Percentiles rank a stretch among this genome's conserved stretches.
phyloP scores from a whole-genome alignment of 768 basidiomycete species.

The Psilocybe sp. region DNA sequence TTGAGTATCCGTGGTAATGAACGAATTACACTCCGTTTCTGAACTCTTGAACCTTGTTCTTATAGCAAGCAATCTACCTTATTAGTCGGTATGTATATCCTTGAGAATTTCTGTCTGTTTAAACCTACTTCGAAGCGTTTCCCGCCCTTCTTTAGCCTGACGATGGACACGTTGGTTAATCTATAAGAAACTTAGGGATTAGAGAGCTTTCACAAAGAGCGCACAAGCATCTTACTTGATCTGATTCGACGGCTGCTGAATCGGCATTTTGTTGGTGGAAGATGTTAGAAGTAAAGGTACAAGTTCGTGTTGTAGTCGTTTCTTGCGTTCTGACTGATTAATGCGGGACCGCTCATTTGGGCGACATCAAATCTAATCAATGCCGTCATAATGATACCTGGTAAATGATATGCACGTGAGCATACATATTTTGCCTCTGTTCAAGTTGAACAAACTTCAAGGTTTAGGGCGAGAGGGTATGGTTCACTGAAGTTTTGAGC shows the following conservation, averaged over 20 bases:
- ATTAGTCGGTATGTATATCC: slow-evolving; percentile 2
- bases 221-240: slow-evolving; percentile 58
- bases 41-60: slow-evolving; percentile 99
- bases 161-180: slow-evolving; percentile 95
- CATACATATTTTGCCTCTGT: too few species aligned
- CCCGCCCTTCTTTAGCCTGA: slow-evolving; percentile 93
- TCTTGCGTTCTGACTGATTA: background rate
- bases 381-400: too few species aligned
- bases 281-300: background rate
- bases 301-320: background rate
- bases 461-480: too few species aligned
- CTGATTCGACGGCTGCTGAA: slow-evolving; percentile 87
- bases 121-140: slow-evolving; percentile 87
- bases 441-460: too few species aligned
- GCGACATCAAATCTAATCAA: too few species aligned
- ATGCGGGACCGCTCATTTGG: too few species aligned
- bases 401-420: too few species aligned
- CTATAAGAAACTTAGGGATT: slow-evolving; percentile 35
- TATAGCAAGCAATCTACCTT: slow-evolving; percentile 89
- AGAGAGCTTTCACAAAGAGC: background rate
- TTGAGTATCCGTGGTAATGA: background rate
- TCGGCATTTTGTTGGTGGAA: slow-evolving; percentile 39
- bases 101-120: background rate
- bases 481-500: too few species aligned
- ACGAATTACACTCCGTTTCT: slow-evolving; percentile 78